Evolutionary conservation across 1,139 yeast genomes (phyloP).

Genomic region (Torulaspora globosa): DNA sequence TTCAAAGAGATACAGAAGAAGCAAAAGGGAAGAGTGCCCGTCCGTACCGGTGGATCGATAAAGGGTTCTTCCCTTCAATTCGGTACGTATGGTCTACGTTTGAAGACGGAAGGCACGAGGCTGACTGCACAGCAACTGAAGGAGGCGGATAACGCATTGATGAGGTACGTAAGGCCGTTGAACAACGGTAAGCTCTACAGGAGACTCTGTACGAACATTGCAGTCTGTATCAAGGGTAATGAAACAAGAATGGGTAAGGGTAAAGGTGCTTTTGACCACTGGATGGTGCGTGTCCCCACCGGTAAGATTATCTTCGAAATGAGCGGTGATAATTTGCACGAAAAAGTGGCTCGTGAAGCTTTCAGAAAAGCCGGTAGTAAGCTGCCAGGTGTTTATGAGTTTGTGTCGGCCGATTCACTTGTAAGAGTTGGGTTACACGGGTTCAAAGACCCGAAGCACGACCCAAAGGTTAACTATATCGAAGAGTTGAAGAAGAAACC

Average conservation of each 20-base stretch:
- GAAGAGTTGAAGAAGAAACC: conserved; percentile 58
- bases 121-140: conserved; percentile 85
- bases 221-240: conserved; percentile 95
- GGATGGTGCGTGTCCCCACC: conserved; percentile 95
- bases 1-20: conserved; percentile 70
- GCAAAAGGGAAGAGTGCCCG: conserved; percentile 92
- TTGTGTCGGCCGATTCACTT: conserved; percentile 61
- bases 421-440: conserved; percentile 67
- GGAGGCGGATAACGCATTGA: conserved; percentile 84
- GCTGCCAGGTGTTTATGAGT: conserved; percentile 88
- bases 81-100: conserved; percentile 83
- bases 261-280: conserved; percentile 94
- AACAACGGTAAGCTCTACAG: conserved; percentile 65
- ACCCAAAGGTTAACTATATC: conserved; percentile 47
- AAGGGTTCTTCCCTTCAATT: conserved; percentile 79
- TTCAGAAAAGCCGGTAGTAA: conserved; percentile 88
- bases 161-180: conserved; percentile 64
- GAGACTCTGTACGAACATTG: conserved; percentile 77
- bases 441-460: conserved; percentile 43
- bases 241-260: conserved; percentile 99
- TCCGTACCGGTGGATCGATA: conserved; percentile 89
- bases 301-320: conserved; percentile 91
- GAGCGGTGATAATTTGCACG: conserved; percentile 67
- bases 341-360: conserved; percentile 85
- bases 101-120: conserved; percentile 81